Base-by-base conservation (phyloP, 352 stramenopile species). In the Discostella stelligera region DNA sequence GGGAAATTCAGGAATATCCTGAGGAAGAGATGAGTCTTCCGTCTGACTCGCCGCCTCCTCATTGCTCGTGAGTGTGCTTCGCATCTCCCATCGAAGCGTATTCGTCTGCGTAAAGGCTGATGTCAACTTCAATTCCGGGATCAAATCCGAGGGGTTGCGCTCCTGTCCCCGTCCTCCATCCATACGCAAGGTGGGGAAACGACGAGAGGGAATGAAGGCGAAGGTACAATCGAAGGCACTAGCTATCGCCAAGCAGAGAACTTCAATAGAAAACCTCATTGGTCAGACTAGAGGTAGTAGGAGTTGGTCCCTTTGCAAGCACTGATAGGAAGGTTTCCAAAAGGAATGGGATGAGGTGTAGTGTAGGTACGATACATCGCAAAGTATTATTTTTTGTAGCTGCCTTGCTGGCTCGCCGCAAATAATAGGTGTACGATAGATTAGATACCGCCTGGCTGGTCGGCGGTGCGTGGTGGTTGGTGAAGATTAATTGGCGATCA, bases 1-100 rank as follows among this genome's bases (percentile, higher is more conserved):
- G 3, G 77, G 77, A 61, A 78, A 84, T 48, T 53, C 64, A 8
- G 75, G 75, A 14, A 74, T 67, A 48, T 81, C 66, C 2, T 73
- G 30, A 23, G 58, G 32, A 41, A 9, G 32, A 3, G 9, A 41
- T 41, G 32, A 41, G 32, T 41, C 32, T 41, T 41, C 32, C 32
- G 32, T 41, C 32, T 41, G 32, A 41, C 32, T 41, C 55, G 67
- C 13, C 9, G 20, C 37, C 48, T 76, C 59, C 37, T 78, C 70
- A 20, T 77, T 60, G 44, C 69, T 77, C 50, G 60, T 77, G 14
- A 77, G 48, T 14, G 70, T 78, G 54, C 62, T 67, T 13, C 30
- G 23, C 46, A 77, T 69, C 30, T 69, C 50, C 41, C 70, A 71
- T 60, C 61, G 6, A 14, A 77, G 13, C n/a, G 58, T 63, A 25